phyloP scores from a whole-genome alignment of 2,329 filamentous ascomycete species.

The Hyphodiscus sp. region DNA sequence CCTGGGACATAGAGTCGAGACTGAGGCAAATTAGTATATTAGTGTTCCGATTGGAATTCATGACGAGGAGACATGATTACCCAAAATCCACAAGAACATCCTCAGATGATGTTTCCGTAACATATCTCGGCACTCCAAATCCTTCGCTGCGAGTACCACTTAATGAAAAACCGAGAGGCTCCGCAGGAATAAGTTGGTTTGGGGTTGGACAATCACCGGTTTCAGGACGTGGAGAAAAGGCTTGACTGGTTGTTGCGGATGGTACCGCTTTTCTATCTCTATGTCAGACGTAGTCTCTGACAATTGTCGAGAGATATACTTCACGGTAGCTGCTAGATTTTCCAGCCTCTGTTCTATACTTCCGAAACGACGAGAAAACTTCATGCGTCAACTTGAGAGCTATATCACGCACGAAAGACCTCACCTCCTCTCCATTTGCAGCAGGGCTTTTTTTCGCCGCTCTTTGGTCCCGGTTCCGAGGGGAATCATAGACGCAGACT shows the following conservation, averaged over 20 bases:
- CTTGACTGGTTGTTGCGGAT: neutral
- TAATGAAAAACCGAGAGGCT: neutral
- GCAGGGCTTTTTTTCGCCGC: neutral
- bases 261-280: neutral
- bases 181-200: neutral
- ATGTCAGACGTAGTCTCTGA: neutral
- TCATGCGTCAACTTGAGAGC: neutral
- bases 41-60: neutral
- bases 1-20: slow-evolving; percentile 3
- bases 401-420: neutral
- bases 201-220: neutral
- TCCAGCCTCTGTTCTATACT: slow-evolving; percentile 15
- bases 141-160: neutral
- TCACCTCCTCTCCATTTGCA: slow-evolving; percentile 5
- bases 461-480: neutral
- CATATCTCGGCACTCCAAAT: neutral
- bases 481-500: slow-evolving; percentile 8
- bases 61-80: neutral
- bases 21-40: neutral
- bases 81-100: neutral
- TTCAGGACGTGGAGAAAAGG: neutral
- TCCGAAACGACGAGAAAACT: slow-evolving; percentile 16
- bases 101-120: neutral
- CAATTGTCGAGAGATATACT: slow-evolving; percentile 1
- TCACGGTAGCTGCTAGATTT: slow-evolving; percentile 12